Conservation (phyloP, 306 rosid genomes). For the Prunus mira region DNA sequence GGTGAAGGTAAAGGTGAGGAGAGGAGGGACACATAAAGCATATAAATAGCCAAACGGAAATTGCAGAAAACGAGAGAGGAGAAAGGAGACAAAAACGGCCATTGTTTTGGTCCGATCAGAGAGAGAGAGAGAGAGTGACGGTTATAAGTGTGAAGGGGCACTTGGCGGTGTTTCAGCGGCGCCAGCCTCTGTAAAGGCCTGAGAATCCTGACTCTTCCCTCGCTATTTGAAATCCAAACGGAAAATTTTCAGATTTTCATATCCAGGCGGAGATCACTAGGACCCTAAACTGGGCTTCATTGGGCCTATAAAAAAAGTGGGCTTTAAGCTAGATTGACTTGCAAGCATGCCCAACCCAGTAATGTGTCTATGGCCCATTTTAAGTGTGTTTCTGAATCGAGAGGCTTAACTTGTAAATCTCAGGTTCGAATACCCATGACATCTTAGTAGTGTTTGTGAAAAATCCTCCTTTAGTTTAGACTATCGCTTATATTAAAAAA, state of each 20-base stretch:
- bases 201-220: constrained; percentile 2
- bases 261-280: constrained; percentile 4
- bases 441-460: too few relatives aligned
- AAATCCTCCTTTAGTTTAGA: too few relatives aligned
- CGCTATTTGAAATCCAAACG: constrained; percentile 17
- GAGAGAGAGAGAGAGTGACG: neutral
- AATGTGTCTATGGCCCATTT: too few relatives aligned
- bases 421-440: too few relatives aligned
- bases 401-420: too few relatives aligned
- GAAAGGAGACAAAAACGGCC: constrained; percentile 11
- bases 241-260: neutral
- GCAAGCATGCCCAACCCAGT: too few relatives aligned
- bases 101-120: constrained; percentile 5
- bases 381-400: too few relatives aligned
- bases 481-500: too few relatives aligned
- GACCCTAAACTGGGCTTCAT: neutral
- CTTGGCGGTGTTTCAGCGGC: constrained; percentile 22
- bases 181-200: neutral
- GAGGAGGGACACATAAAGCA: neutral
- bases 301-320: neutral
- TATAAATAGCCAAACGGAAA: neutral
- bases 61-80: neutral
- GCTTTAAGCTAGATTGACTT: neutral
- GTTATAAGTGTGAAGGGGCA: constrained; percentile 9
- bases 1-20: neutral